Percentiles rank a stretch among this genome's conserved stretches.
phyloP scores from a whole-genome alignment of 2,329 filamentous ascomycete species.

The Colletotrichum salicis region DNA sequence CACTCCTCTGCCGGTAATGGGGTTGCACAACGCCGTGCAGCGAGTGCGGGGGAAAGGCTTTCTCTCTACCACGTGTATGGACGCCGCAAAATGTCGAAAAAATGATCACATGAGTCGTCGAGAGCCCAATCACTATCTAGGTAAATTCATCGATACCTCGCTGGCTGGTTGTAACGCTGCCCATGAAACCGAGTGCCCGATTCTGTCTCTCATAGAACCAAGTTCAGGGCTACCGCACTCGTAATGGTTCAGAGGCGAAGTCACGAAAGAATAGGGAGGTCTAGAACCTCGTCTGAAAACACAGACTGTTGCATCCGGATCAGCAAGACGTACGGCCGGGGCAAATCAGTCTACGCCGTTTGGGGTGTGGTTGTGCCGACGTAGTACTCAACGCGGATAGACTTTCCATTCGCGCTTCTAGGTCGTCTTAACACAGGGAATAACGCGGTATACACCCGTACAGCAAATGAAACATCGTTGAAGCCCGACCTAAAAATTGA shows the following conservation, averaged over 20 bases:
- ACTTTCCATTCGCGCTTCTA: constrained; percentile 21
- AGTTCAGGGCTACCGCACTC: background rate
- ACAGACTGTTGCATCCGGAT: constrained; percentile 21
- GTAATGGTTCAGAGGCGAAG: background rate
- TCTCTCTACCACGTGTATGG: constrained; percentile 3
- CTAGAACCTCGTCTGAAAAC: constrained; percentile 19
- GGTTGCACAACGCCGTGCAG: constrained; percentile 15
- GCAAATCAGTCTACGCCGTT: background rate
- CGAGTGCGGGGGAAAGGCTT: constrained; percentile 24
- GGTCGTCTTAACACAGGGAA: background rate
- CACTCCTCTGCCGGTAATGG: background rate
- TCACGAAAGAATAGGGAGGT: background rate
- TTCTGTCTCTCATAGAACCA: background rate
- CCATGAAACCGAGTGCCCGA: background rate
- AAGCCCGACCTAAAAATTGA: constrained; percentile 9
- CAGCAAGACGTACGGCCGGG: background rate
- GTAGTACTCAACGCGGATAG: constrained; percentile 24
- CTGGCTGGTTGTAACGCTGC: background rate
- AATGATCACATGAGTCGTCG: constrained; percentile 11
- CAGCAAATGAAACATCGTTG: constrained; percentile 20
- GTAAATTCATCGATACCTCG: background rate
- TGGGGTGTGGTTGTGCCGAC: background rate
- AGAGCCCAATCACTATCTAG: constrained; percentile 1
- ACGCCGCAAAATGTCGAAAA: background rate
- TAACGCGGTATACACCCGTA: background rate